Evolutionary conservation across 2,329 filamentous ascomycete genomes (phyloP), one percentile per base, ranked within the genome.

Genomic region (Fusarium dimerum): DNA sequence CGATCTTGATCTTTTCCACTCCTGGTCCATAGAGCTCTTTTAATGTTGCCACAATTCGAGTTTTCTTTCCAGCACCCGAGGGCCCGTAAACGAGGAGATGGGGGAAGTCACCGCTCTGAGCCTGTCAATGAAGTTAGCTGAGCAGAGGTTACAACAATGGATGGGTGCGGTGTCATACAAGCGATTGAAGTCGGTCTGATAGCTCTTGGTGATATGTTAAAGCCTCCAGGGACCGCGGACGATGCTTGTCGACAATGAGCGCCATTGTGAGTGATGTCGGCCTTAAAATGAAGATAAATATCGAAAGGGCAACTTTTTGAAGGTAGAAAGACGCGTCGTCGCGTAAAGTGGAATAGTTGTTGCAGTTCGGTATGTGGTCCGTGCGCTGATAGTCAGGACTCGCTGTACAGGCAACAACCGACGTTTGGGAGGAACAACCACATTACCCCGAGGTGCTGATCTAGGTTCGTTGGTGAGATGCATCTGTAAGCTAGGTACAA

Each of bases 1-100:
- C 94, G 74, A 99, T 97, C 78, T 97, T 97, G 81, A 99, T 99
- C 81, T 97, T 97, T 69, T 99, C 95, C n/a, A 96, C 94, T 41
- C 94, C 93, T 0, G 93, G 87, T 0, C 94, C 94, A 72, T 94
- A 99, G 8, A 99, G 82, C 68, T 97, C 93, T 71, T 96, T 96
- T 4, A 99, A 78, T 0, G 93, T 97, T 15, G 94, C 92, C 16
- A 97, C 91, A 61, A 97, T 95, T 41, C 94, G 87, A 2, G 94
- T 99, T 76, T 99, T 99, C 74, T 99, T 99, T 61, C 94, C 94
- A 6, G 94, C 94, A 34, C 94, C 94, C 0, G 93, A 97, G 1
- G 94, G 94, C 0, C 94, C 94, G 70, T 97, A 99, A 59, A 99
- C 90, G 57, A 99, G 89, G 43, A 99, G 86, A 75, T 99, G 95